These are phyloP conservation scores for Stagonosporopsis rhizophila DNA, from an alignment of 2,329 filamentous ascomycete species.

Conservation along the genomic window DNA sequence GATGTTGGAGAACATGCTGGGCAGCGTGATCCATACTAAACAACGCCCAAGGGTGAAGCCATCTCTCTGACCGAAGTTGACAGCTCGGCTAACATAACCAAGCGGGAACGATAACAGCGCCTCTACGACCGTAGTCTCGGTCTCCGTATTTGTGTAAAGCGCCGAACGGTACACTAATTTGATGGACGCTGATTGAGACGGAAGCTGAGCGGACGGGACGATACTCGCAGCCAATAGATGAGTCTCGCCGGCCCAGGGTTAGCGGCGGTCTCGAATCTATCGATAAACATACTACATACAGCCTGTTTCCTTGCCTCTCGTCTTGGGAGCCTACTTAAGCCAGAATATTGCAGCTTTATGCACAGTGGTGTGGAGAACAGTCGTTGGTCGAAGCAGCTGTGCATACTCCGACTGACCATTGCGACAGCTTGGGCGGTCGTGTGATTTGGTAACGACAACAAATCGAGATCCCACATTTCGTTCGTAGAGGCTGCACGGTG, in stretches of 20 bases:
- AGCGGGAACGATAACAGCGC: background rate
- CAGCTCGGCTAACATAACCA: background rate
- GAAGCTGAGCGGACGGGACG: background rate
- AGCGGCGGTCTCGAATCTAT: background rate
- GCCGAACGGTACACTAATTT: slow-evolving; percentile 1
- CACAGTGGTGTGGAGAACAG: background rate
- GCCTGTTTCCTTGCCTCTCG: background rate
- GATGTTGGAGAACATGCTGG: background rate
- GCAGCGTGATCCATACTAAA: background rate
- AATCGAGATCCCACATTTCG: background rate
- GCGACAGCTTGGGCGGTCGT: background rate
- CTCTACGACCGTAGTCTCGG: background rate
- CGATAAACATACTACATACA: background rate
- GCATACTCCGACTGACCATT: background rate
- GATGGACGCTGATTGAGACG: background rate
- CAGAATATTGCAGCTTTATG: background rate
- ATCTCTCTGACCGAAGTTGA: background rate
- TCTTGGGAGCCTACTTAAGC: background rate
- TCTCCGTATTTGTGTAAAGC: background rate
- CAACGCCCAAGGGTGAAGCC: background rate
- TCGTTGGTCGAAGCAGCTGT: background rate
- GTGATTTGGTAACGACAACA: background rate
- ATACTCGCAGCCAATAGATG: background rate
- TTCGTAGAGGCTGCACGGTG: background rate
- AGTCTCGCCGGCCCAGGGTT: background rate